Evolutionary conservation across 2,329 filamentous ascomycete genomes (phyloP).

Genomic region (Beauveria australis): DNA sequence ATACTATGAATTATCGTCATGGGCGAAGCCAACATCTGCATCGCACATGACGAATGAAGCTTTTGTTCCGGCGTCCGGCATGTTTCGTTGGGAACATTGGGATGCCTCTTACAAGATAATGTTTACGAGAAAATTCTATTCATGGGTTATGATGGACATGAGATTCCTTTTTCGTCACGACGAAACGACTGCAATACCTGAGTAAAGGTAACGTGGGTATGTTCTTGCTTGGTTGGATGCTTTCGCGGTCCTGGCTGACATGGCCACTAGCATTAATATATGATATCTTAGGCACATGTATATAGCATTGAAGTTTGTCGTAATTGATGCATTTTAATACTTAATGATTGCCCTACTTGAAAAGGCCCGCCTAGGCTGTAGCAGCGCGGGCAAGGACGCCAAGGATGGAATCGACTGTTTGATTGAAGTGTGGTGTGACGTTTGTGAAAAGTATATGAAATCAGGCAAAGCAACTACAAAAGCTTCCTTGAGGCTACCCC

Average conservation of each 20-base stretch:
- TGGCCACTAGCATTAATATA: conserved; percentile 1
- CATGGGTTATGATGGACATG: neutral
- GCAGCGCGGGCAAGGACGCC: neutral
- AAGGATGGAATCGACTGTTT: neutral
- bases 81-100: neutral
- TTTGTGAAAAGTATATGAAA: neutral
- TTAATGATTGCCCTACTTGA: neutral
- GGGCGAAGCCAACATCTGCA: neutral
- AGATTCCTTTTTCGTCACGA: neutral
- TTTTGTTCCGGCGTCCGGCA: neutral
- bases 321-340: neutral
- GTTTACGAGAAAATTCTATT: neutral
- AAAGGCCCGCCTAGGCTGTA: neutral
- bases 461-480: too few relatives aligned
- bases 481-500: neutral
- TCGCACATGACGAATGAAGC: neutral
- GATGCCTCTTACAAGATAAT: neutral
- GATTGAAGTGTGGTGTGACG: neutral
- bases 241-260: neutral
- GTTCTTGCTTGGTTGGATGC: neutral
- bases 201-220: neutral
- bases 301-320: neutral
- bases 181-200: neutral
- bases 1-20: neutral
- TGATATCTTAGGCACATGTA: conserved; percentile 1